A percentile compares a stretch with the other conserved stretches of the same genome.
Conservation (phyloP, 768 basidiomycete genomes). For the Postia placenta region DNA sequence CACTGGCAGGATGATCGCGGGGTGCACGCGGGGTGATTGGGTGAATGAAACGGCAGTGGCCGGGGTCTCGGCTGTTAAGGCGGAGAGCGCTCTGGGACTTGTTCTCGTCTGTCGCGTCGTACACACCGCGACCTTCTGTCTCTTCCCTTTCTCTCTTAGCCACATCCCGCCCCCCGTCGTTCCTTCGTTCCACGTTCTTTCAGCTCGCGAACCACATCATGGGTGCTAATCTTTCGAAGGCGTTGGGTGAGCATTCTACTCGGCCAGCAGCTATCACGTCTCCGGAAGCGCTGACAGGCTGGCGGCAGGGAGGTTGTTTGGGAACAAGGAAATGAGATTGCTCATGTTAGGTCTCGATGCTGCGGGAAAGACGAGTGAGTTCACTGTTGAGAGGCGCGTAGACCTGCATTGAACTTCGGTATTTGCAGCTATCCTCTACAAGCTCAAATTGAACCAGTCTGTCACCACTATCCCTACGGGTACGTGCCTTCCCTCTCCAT, state of each 20-base stretch:
- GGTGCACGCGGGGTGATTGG: not conserved
- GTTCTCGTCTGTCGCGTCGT: not conserved
- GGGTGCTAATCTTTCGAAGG: conserved; percentile 87
- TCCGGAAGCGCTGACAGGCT: conserved; percentile 2
- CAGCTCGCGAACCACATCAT: conserved; percentile 34
- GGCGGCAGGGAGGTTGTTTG: conserved; percentile 79
- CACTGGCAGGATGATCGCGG: not conserved
- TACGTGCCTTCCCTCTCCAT: conserved; percentile 26
- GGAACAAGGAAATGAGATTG: conserved; percentile 98
- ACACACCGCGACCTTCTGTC: conserved; percentile 9
- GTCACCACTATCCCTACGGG: conserved; percentile 98
- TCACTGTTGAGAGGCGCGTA: no score
- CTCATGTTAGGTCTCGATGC: conserved; percentile 97
- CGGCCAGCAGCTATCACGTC: not conserved
- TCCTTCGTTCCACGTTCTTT: conserved; percentile 48
- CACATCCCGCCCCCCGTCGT: conserved; percentile 38
- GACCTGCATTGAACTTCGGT: conserved; percentile 4
- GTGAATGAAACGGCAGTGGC: conserved; percentile 1
- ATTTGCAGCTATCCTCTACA: conserved; percentile 87
- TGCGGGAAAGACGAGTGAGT: conserved; percentile 96
- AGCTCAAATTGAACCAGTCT: conserved; percentile 97
- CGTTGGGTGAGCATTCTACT: conserved; percentile 51
- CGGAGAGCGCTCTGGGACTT: not conserved
- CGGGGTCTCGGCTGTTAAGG: conserved; percentile 1
- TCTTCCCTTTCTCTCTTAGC: conserved; percentile 20